Evolutionary conservation across 768 basidiomycete genomes (phyloP).

Genomic region (Suillus alpinus): DNA sequence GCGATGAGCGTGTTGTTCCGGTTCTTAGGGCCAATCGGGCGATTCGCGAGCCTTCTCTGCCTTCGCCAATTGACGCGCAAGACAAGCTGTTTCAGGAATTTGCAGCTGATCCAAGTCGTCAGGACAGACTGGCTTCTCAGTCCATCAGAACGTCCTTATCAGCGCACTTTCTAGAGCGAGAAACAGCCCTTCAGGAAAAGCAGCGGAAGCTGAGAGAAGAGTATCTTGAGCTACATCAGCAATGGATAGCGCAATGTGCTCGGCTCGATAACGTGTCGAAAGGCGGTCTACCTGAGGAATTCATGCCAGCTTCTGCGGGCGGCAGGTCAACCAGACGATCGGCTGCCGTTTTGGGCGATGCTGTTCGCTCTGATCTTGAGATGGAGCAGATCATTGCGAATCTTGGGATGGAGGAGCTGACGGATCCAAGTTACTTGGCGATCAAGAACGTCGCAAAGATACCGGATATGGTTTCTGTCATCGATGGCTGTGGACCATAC

Average conservation of each 20-base stretch:
- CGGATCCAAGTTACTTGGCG: conserved; percentile 89
- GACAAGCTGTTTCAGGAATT: conserved; percentile 50
- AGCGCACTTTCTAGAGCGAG: conserved; percentile 52
- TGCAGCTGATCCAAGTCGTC: conserved; percentile 33
- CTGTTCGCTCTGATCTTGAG: conserved; percentile 91
- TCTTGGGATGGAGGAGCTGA: conserved; percentile 86
- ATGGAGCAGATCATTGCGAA: conserved; percentile 98
- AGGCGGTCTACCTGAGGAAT: conserved; percentile 34
- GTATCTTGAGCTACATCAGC: conserved; percentile 65
- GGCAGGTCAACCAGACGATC: conserved; percentile 73
- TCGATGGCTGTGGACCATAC: conserved; percentile 56
- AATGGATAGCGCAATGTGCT: conserved; percentile 72
- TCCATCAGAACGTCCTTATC: conserved; percentile 47
- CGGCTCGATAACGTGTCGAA: conserved; percentile 55
- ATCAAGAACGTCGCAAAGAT: conserved; percentile 80
- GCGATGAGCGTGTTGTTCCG: conserved; percentile 60
- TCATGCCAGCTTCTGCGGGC: conserved; percentile 33
- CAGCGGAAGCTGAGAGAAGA: conserved; percentile 54
- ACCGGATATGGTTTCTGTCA: conserved; percentile 86
- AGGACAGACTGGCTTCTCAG: conserved; percentile 31
- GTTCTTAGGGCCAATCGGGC: conserved; percentile 60
- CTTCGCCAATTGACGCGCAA: conserved; percentile 33
- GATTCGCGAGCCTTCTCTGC: conserved; percentile 34
- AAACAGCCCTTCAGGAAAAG: conserved; percentile 52
- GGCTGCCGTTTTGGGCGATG: conserved; percentile 72